Base-by-base conservation (phyloP, 75 land plant genomes). In the Ceratopteris richardii region DNA sequence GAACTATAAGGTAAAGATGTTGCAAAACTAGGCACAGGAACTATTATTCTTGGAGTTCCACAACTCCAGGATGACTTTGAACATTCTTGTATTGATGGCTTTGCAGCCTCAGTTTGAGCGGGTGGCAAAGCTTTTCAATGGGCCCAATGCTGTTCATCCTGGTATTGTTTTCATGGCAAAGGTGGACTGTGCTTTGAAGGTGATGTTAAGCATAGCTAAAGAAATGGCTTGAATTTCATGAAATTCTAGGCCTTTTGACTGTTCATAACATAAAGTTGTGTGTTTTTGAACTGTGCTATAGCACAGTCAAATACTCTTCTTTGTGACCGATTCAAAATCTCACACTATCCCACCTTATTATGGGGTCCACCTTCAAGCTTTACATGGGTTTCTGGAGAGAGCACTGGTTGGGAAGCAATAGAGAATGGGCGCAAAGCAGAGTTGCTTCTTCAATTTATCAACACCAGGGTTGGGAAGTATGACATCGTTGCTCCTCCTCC, bases 111-210 rank as follows among this genome's bases (percentile, higher is more conserved):
- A 94, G 3, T 94, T 86, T 76, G 95, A 89, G 50, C 79, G 71
- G 28, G 91, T 94, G 58, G 98, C 98, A n/a, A 83, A 77, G 72
- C 81, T 94, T 58, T 94, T 94, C 63, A 94, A 81, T 69, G 96
- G 98, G 46, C 81, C 78, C 7, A 68, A 82, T 77, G 83, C 96
- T 19, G 91, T 76, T 0, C 83, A 94, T 81, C 85, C 91, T 28
- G 91, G 88, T 20, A 79, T 69, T 46, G 56, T 94, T 48, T 62
- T 83, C 44, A 70, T 94, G 87, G 66, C 88, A 25, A 86, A 88
- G 59, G 96, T 94, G 23, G 98, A 94, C 41, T 94, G 98, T 74
- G 98, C 96, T 44, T 33, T 55, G 24, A 74, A 85, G 90, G 98
- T 93, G 25, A 41, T 22, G n/a, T 42, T 26, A 19, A 5, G 7